Base-by-base conservation (phyloP, 2,329 filamentous ascomycete genomes). In the Madurella mycetomatis region DNA sequence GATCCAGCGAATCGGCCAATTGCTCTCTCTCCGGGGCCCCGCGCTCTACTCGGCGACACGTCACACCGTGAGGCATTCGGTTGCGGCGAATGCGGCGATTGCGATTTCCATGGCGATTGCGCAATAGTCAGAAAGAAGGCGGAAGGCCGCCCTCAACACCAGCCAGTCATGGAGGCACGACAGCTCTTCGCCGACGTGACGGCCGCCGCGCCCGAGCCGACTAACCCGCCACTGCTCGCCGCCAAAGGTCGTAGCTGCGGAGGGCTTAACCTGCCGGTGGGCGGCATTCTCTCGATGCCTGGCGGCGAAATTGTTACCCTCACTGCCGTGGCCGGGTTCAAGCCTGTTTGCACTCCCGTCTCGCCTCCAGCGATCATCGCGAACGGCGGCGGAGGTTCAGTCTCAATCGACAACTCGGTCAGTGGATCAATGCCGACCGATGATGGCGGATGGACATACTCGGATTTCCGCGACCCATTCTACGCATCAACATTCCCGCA, bases 401-500 rank as follows among this genome's bases (percentile, higher is more conserved):
- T 72, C 37, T 64, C 65, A 19, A 59, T 66, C 34, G 66, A 65
- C 56, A 64, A 67, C 44, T 51, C 63, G 5, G 51, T 58, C 19
- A 49, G 51, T 13, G 54, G 47, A 12, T 40, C 59, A 47, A 50
- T 51, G 47, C 49, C 57, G 19, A 45, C 53, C 9, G 61, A 62
- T 37, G 64, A 69, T 25, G 34, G 13, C 51, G 67, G 69, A 46
- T 68, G 70, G 25, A 68, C 72, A 39, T 71, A 85, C 59, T 81
- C 85, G 56, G 84, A 91, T 69, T 82, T 89, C 51, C 80, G 83
- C 59, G 90, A 95, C 65, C 91, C 91, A 9, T 99, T 99, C 71
- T 96, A 95, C 71, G 87, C 92, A 51, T 96, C 92, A 39, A 91
- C 90, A 17, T 92, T 94, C 43, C 92, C 94, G 13, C 91, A 95